Evolutionary conservation across 2,329 filamentous ascomycete genomes (phyloP), one percentile per base, ranked within the genome.

Genomic region (Aspergillus sp.): DNA sequence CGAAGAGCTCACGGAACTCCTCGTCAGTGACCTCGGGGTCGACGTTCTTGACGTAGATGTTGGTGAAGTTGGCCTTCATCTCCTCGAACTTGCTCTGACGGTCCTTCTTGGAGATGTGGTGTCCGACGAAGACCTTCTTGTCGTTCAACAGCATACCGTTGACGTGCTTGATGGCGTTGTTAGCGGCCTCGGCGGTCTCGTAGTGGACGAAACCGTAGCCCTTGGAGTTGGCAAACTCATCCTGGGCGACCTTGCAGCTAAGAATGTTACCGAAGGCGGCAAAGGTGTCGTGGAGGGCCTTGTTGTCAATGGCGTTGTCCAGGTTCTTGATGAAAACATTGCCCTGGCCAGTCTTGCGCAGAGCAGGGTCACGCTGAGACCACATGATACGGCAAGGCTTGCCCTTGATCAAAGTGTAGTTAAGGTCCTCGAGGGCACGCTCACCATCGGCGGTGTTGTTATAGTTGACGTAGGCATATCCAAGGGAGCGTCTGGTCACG

Each of bases 61-160:
- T 98, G 78, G 93, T 98, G 81, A 94, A 98, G 81, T 98, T 98
- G 72, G 93, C 93, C 85, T 98, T 98, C 91, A 98, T 98, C 81
- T 98, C 93, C 78, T 98, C 93, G 61, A 97, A 97, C 78, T 98
- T 98, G 88, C 89, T 95, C 82, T 97, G 93, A 62, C 93, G 91
- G 68, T 98, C 93, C 82, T 97, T 97, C 86, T 97, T 97, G 70
- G 93, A 90, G 64, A 98, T 97, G 76, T 98, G 93, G 75, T 96
- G 91, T 54, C 93, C 93, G 59, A 98, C 93, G 61, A 94, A 98
- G 54, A 98, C 93, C 82, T 98, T 98, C 86, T 98, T 98, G 82
- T 98, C 93, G 76, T 98, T 98, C 67, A 98, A 75, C 69, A 98
- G 78, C 93, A 98, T 98, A 70, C 93, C 93, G 71, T 98, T 98